phyloP scores from a whole-genome alignment of 805 yeast genomes.

The Starmerella riodocensis region DNA sequence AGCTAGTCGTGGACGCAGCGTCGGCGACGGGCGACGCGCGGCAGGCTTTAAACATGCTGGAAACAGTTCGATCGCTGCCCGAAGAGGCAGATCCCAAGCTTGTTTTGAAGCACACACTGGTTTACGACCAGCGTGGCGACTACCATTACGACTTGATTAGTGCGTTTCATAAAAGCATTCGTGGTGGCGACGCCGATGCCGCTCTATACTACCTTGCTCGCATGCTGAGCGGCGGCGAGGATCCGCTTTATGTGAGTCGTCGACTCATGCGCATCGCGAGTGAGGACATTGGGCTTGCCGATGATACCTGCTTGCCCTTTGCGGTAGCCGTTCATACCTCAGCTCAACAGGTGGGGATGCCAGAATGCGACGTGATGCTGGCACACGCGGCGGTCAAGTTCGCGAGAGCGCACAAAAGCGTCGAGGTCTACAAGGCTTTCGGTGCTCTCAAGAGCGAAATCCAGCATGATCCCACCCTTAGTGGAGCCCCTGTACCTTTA shows the following conservation, averaged over 20 bases:
- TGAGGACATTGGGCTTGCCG: conserved; percentile 83
- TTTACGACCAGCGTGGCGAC: conserved; percentile 81
- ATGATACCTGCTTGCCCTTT: conserved; percentile 72
- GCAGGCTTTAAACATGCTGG: conserved; percentile 66
- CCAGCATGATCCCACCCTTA: conserved; percentile 42
- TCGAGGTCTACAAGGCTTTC: conserved; percentile 74
- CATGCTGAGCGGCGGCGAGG: conserved; percentile 91
- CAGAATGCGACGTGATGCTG: conserved; percentile 78
- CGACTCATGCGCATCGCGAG: conserved; percentile 90
- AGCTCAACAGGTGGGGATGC: conserved; percentile 80
- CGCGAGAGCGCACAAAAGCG: conserved; percentile 75
- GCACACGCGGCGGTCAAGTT: conserved; percentile 91
- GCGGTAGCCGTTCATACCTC: conserved; percentile 79
- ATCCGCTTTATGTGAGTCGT: conserved; percentile 75
- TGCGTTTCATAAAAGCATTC: conserved; percentile 83
- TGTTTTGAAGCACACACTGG: conserved; percentile 37
- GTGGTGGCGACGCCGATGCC: conserved; percentile 87
- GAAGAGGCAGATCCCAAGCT: conserved; percentile 25
- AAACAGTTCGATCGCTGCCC: conserved; percentile 32
- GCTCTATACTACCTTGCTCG: conserved; percentile 73
- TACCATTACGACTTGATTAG: conserved; percentile 89
- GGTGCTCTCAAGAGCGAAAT: conserved; percentile 48
- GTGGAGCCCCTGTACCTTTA: conserved; percentile 44
- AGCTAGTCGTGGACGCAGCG: conserved; percentile 49
- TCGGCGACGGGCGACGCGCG: conserved; percentile 78